A percentile compares a stretch with the other conserved stretches of the same genome.
phyloP scores from a whole-genome alignment of 768 basidiomycete species.

The Amanita jacksonii region DNA sequence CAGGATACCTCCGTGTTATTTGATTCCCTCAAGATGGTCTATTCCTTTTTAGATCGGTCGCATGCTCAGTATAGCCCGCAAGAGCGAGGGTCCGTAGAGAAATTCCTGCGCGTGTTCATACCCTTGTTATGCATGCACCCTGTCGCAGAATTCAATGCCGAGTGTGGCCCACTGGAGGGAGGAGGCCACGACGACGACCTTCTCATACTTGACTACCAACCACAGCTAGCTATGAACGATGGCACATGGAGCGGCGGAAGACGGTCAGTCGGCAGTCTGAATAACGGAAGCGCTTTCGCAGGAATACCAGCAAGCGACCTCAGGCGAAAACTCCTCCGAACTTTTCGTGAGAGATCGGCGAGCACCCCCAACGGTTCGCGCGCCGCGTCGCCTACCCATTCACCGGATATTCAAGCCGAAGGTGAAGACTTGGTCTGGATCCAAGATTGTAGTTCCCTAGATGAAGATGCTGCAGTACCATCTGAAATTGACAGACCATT shows the following conservation, averaged over 20 bases:
- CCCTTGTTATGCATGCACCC: conserved; percentile 71
- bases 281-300: conserved; percentile 26
- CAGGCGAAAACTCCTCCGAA: conserved; percentile 72
- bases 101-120: conserved; percentile 76
- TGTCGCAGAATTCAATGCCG: conserved; percentile 55
- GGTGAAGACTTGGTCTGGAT: conserved; percentile 43
- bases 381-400: conserved; percentile 29
- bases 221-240: conserved; percentile 13
- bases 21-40: conserved; percentile 84
- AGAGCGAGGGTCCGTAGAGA: conserved; percentile 79
- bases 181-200: conserved; percentile 31
- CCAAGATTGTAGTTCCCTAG: conserved; percentile 29
- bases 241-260: conserved; percentile 31
- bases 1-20: conserved; percentile 72
- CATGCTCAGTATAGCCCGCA: conserved; percentile 60
- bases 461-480: conserved; percentile 15
- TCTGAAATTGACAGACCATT: conserved; percentile 47
- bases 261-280: conserved; percentile 33
- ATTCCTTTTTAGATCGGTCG: conserved; percentile 85
- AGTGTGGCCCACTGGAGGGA: conserved; percentile 47
- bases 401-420: conserved; percentile 18
- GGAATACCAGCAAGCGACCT: conserved; percentile 58
- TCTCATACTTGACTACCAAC: conserved; percentile 20
- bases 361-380: conserved; percentile 31
- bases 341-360: conserved; percentile 49